Evolutionary conservation across 2,329 filamentous ascomycete genomes (phyloP), one percentile per base, ranked within the genome.

Genomic region (Aspergillus ibericus): DNA sequence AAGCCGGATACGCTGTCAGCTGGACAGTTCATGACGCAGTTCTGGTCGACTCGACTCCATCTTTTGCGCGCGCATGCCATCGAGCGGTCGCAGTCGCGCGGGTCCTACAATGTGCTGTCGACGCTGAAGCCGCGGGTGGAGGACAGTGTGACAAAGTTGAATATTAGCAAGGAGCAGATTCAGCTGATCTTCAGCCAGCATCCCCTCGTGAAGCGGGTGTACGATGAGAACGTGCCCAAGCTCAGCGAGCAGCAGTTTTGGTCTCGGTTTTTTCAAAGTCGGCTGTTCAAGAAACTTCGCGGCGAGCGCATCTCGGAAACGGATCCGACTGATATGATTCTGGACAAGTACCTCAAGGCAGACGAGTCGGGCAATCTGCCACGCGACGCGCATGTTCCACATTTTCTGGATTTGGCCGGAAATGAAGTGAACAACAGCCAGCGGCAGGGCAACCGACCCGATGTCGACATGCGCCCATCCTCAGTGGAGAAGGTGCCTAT

Each of bases 341-440:
- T 98, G 61, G 95, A 98, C 75, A 88, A 89, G 65, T 97, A 96
- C 72, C 84, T 96, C 22, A 86, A 89, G 59, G 83, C 84, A 36
- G 89, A 91, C 61, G 89, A 92, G 65, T 76, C 82, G 48, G 75
- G 77, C 25, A 80, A 78, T 13, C 71, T 77, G 0, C 74, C 73
- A 38, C 76, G 78, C 4, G 69, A 87, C 3, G 80, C 87, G 34
- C 84, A 88, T 56, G 86, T 99, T 18, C 93, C 95, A 0, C 88
- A 93, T 67, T 93, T 96, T 63, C 93, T 99, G 66, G 90, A 99
- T 72, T 77, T 99, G 25, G 91, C 93, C 71, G 95, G 89, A 29
- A 99, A 99, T 70, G 95, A 98, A 76, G 91, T 95, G 73, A 93
- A 99, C 69, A 88, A 96, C 74, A 96, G 92, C 66, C 91, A 93